Evolutionary conservation across 1,284 basidiomycete genomes (phyloP), one percentile per base, ranked within the genome.

Genomic region (Ceratobasidium sp.): DNA sequence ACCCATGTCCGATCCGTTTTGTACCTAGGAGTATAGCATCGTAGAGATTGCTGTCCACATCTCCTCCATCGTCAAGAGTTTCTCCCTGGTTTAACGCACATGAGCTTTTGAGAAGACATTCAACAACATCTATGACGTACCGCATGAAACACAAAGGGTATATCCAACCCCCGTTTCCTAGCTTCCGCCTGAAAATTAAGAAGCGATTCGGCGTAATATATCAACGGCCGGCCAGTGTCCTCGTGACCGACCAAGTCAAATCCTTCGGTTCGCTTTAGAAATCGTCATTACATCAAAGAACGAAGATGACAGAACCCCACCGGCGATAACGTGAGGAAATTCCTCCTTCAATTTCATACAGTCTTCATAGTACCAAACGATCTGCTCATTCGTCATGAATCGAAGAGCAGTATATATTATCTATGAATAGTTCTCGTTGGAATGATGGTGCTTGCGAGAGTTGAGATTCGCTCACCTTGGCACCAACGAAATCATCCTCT

Each of bases 181-280:
- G 87, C 85, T 39, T 85, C 84, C 61, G 84, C 80, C 46, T 84
- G 82, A 81, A 93, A 93, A 32, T 81, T 81, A 5, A 90, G 80
- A 16, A 94, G 82, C 16, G 86, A 84, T 39, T 87, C 85, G 30
- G 88, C 78, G 78, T 93, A 93, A 76, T 89, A 82, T 14, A 84
- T 85, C 34, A 93, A 83, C 18, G 92, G 89, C 26, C 82, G 82
- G 14, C 88, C 77, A 1, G 81, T 81, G 77, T 93, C 89, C 77
- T 94, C 92, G 73, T 90, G 84, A 6, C 92, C 92, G 16, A 93
- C 92, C 21, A 93, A 83, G 80, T 94, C 92, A 76, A 93, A 94
- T 1, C 91, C 90, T 90, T 69, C 1, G 23, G 41, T 39, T n/a
- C 14, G 21, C 28, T 26, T 0, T 1, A 10, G 23, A 28, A 18